phyloP scores from a whole-genome alignment of 129 eudicot genomes.

The Sambucus nigra region DNA sequence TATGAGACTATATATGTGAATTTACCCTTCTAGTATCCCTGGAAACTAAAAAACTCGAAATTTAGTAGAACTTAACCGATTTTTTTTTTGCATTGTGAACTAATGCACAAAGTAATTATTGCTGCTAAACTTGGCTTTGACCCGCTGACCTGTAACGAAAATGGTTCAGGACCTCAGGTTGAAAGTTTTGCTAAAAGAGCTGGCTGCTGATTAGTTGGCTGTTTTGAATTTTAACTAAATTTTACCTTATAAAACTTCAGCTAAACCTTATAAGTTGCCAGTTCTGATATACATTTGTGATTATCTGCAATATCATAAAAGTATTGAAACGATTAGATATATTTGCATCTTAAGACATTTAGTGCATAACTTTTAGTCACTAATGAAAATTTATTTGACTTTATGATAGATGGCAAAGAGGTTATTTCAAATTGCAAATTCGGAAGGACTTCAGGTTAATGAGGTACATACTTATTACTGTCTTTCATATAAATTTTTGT shows the following conservation, averaged over 20 bases:
- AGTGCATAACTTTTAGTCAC: background rate
- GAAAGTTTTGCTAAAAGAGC: background rate
- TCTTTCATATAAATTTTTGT: too few relatives aligned
- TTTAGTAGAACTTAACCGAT: too few relatives aligned
- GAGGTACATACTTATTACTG: slow-evolving; percentile 70
- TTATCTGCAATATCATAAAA: background rate
- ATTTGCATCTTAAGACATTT: background rate
- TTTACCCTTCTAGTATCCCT: too few relatives aligned
- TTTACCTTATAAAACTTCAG: background rate
- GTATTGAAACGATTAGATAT: background rate
- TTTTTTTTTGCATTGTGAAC: too few relatives aligned
- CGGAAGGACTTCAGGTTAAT: slow-evolving; percentile 77
- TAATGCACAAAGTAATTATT: background rate
- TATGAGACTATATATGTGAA: too few relatives aligned
- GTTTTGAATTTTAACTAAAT: background rate
- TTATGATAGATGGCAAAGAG: slow-evolving; percentile 78
- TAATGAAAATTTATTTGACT: slow-evolving; percentile 9
- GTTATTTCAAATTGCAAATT: slow-evolving; percentile 52
- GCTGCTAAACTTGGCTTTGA: background rate
- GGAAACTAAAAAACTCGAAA: too few relatives aligned
- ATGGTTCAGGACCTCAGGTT: background rate
- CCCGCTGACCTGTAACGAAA: background rate
- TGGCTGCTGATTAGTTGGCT: too few relatives aligned
- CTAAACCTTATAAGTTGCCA: background rate
- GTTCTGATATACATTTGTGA: background rate